Evolutionary conservation across 345 rosid genomes (phyloP).

Genomic region (Salix arbutifolia): DNA sequence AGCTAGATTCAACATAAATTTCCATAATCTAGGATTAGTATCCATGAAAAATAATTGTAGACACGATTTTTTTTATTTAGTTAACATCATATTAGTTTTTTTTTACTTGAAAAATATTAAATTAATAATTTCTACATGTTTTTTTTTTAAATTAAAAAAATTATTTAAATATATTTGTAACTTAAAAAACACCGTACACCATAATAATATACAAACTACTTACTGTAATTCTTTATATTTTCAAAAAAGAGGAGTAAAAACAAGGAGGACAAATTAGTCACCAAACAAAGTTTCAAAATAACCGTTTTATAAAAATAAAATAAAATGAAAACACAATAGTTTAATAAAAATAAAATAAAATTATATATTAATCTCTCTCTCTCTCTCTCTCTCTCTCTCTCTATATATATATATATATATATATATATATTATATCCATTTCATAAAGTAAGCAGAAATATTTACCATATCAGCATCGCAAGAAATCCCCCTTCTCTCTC

Average conservation of each 20-base stretch:
- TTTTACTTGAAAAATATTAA: too few relatives aligned
- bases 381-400: too few relatives aligned
- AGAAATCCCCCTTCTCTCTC: not conserved
- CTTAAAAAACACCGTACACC: too few relatives aligned
- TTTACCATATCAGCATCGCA: not conserved
- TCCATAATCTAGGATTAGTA: too few relatives aligned
- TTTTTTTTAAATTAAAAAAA: not conserved
- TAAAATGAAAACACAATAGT: conserved; percentile 5
- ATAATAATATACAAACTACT: too few relatives aligned
- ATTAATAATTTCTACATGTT: too few relatives aligned
- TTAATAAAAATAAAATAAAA: not conserved
- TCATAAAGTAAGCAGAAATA: not conserved
- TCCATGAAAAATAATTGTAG: too few relatives aligned
- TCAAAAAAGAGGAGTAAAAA: not conserved
- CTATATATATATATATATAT: not conserved
- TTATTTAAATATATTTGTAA: too few relatives aligned
- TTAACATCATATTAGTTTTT: too few relatives aligned
- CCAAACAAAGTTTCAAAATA: conserved; percentile 5
- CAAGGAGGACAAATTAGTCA: not conserved
- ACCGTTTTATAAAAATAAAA: conserved; percentile 22
- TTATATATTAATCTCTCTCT: too few relatives aligned
- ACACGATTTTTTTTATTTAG: too few relatives aligned
- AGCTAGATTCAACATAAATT: too few relatives aligned
- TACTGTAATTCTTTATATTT: not conserved
- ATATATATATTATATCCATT: not conserved